These are phyloP conservation scores for Graphium sp. DNA, from an alignment of 2,329 filamentous ascomycete genomes.

Conservation along the genomic window DNA sequence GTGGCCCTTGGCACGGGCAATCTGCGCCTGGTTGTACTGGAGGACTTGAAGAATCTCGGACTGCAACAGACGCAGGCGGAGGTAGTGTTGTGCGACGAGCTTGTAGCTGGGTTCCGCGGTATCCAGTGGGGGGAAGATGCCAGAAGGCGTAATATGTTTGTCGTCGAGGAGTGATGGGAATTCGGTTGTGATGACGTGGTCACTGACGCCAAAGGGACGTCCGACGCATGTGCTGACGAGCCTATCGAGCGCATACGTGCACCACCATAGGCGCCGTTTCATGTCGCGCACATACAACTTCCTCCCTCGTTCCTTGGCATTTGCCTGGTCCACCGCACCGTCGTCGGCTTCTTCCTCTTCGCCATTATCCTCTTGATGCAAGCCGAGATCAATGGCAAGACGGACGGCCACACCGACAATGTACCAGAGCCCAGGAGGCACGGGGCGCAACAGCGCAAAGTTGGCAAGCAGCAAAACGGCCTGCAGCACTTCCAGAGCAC, in stretches of 20 bases:
- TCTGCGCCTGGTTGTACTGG: constrained; percentile 78
- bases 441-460: constrained; percentile 78
- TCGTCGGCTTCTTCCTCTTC: constrained; percentile 41
- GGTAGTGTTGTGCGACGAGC: constrained; percentile 80
- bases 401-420: constrained; percentile 89
- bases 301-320: constrained; percentile 34
- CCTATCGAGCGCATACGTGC: constrained; percentile 87
- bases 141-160: constrained; percentile 65
- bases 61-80: constrained; percentile 72
- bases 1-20: constrained; percentile 49
- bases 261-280: constrained; percentile 85
- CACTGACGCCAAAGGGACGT: constrained; percentile 84
- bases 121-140: constrained; percentile 49
- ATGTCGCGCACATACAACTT: constrained; percentile 77
- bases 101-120: constrained; percentile 64
- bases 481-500: constrained; percentile 82
- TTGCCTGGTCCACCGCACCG: constrained; percentile 12
- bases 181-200: constrained; percentile 89
- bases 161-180: constrained; percentile 85
- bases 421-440: constrained; percentile 86
- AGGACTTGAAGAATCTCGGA: constrained; percentile 91
- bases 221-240: constrained; percentile 90
- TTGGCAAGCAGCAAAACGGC: constrained; percentile 82
- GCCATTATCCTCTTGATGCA: constrained; percentile 82
- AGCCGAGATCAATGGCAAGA: constrained; percentile 74